Percentiles rank a stretch among this genome's conserved stretches.
phyloP scores from a whole-genome alignment of 768 basidiomycete species.

The Leucocoprinus leucothites region DNA sequence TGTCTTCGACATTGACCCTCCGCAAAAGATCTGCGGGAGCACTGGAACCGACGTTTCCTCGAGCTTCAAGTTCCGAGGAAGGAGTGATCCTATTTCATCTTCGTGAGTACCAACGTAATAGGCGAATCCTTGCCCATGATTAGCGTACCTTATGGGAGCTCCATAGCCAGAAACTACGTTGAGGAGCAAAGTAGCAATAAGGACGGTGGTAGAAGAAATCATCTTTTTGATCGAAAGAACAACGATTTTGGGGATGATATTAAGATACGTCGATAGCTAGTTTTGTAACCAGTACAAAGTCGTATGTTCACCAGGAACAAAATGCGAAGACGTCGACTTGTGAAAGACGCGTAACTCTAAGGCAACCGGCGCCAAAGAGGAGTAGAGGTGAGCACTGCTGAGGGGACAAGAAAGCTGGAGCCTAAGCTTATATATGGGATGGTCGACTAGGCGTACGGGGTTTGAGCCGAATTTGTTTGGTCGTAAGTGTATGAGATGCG shows the following conservation, averaged over 20 bases:
- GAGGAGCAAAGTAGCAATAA: conserved; percentile 37
- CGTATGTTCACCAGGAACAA: conserved; percentile 23
- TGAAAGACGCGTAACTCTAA: conserved; percentile 34
- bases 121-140: not conserved
- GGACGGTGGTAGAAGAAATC: conserved; percentile 35
- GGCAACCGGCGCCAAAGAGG: conserved; percentile 45
- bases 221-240: conserved; percentile 28
- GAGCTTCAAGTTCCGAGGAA: conserved; percentile 23
- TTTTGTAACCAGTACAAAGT: conserved; percentile 23
- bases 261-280: conserved; percentile 15
- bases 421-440: conserved; percentile 29
- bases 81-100: conserved; percentile 22
- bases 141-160: conserved; percentile 36
- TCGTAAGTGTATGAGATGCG: conserved; percentile 1
- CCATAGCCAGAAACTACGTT: conserved; percentile 32
- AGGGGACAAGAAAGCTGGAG: conserved; percentile 22
- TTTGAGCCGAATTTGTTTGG: not conserved
- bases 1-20: conserved; percentile 25
- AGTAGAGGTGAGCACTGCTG: conserved; percentile 41
- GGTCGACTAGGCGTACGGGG: not conserved
- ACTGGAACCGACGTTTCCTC: conserved; percentile 21
- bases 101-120: not conserved
- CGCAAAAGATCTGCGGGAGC: conserved; percentile 21
- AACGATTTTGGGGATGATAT: conserved; percentile 17
- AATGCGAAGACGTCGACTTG: conserved; percentile 34